phyloP scores from a whole-genome alignment of 192 early-diverging fungal genomes.

The Umbelopsis sp. region DNA sequence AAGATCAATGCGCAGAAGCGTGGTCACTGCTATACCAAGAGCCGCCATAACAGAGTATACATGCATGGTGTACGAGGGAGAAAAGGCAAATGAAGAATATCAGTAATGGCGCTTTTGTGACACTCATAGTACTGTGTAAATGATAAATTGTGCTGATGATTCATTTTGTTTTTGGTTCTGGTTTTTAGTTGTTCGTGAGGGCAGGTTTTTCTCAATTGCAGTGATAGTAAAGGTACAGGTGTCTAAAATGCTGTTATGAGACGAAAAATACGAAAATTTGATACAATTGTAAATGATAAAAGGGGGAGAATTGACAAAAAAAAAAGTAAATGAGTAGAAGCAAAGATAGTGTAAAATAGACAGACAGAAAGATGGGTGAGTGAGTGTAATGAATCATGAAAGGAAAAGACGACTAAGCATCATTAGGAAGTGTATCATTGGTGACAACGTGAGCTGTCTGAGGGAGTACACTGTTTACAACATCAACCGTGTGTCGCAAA shows the following conservation, averaged over 20 bases:
- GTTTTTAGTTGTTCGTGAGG: too few relatives aligned
- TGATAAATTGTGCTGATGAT: too few relatives aligned
- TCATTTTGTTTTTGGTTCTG: too few relatives aligned
- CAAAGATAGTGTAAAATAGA: neutral
- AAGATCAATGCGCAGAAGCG: too few relatives aligned
- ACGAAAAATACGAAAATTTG: constrained; percentile 12
- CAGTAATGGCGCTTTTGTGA: too few relatives aligned
- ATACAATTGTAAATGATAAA: constrained; percentile 3
- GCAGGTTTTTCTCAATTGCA: too few relatives aligned
- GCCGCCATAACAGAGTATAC: too few relatives aligned
- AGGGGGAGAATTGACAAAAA: neutral
- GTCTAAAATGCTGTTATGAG: constrained; percentile 2
- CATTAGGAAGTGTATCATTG: neutral
- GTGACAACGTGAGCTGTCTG: constrained; percentile 12
- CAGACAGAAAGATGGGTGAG: neutral
- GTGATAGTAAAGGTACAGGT: constrained; percentile 2
- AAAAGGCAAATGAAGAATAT: too few relatives aligned
- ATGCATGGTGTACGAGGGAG: too few relatives aligned
- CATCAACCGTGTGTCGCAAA: constrained; percentile 1
- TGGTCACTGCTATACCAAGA: too few relatives aligned
- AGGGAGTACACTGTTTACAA: constrained; percentile 14
- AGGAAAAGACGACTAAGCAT: neutral
- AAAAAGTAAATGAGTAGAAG: neutral
- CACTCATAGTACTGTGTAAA: too few relatives aligned
- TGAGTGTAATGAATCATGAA: neutral